These are phyloP conservation scores for Xylogone sp. DNA, from an alignment of 2,329 filamentous ascomycete species.

Conservation along the genomic window DNA sequence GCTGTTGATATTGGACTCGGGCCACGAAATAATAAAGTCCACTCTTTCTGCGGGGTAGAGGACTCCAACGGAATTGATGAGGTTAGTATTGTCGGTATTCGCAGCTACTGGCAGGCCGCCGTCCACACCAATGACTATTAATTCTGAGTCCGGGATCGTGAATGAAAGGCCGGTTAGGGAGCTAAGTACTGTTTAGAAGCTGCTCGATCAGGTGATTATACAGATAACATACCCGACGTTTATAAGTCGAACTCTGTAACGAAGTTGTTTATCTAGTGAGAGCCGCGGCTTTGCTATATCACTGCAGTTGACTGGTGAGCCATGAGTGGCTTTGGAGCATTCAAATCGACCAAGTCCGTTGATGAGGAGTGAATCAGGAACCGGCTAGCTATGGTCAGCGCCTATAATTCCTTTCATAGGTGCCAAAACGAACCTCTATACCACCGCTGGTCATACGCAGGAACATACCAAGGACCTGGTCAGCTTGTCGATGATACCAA, in stretches of 20 bases:
- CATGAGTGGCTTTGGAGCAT: conserved; percentile 38
- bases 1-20: background rate
- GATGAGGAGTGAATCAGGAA: conserved; percentile 40
- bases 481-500: conserved; percentile 39
- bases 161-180: conserved; percentile 17
- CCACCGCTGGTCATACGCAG: conserved; percentile 28
- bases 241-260: conserved; percentile 19
- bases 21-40: conserved; percentile 17
- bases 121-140: conserved; percentile 18
- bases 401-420: background rate
- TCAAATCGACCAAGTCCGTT: conserved; percentile 40
- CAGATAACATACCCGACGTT: conserved; percentile 13
- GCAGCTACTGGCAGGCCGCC: conserved; percentile 15
- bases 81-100: background rate
- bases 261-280: conserved; percentile 13
- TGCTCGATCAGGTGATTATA: background rate
- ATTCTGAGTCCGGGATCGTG: conserved; percentile 11
- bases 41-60: conserved; percentile 21
- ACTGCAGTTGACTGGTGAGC: conserved; percentile 37
- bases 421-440: background rate
- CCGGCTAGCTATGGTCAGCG: conserved; percentile 29
- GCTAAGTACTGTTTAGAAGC: conserved; percentile 4
- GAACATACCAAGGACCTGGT: conserved; percentile 36
- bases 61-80: conserved; percentile 9
- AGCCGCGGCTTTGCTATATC: conserved; percentile 2